These are phyloP conservation scores for Emergomyces pasteurianus DNA, from an alignment of 2,329 filamentous ascomycete species.

Conservation along the genomic window DNA sequence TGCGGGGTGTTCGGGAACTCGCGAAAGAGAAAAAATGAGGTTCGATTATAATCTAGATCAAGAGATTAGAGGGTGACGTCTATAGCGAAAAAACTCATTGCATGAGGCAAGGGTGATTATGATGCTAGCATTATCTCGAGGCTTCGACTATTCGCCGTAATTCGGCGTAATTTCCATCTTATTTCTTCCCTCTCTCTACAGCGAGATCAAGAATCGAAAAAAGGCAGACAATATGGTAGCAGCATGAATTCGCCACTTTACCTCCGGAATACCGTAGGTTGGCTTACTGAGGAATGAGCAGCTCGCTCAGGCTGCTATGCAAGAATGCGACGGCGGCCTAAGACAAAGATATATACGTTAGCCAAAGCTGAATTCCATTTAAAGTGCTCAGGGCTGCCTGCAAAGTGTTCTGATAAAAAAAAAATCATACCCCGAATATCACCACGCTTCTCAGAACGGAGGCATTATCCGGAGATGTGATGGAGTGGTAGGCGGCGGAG, in stretches of 20 bases:
- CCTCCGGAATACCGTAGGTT: not conserved
- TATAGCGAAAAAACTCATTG: constrained; percentile 13
- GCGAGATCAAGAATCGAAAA: not conserved
- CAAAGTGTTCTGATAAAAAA: not conserved
- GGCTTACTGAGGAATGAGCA: constrained; percentile 50
- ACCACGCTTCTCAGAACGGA: constrained; percentile 56
- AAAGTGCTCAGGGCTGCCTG: not conserved
- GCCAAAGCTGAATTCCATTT: not conserved
- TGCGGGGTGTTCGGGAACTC: not conserved
- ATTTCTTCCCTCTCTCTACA: not conserved
- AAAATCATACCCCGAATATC: constrained; percentile 54
- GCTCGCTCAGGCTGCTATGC: constrained; percentile 55
- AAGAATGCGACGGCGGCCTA: constrained; percentile 56
- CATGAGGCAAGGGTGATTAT: not conserved
- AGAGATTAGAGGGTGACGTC: not conserved
- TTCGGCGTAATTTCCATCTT: too few relatives aligned
- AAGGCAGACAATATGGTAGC: not conserved
- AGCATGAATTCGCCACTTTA: not conserved
- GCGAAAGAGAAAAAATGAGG: not conserved
- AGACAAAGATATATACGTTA: constrained; percentile 5
- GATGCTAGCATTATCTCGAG: not conserved
- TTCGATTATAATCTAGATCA: not conserved
- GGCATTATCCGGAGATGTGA: constrained; percentile 57
- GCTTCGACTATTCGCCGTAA: not conserved
- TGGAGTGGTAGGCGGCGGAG: constrained; percentile 46